Evolutionary conservation across 805 yeast genomes (phyloP), one percentile per base, ranked within the genome.

Genomic region (Starmerella floricola): DNA sequence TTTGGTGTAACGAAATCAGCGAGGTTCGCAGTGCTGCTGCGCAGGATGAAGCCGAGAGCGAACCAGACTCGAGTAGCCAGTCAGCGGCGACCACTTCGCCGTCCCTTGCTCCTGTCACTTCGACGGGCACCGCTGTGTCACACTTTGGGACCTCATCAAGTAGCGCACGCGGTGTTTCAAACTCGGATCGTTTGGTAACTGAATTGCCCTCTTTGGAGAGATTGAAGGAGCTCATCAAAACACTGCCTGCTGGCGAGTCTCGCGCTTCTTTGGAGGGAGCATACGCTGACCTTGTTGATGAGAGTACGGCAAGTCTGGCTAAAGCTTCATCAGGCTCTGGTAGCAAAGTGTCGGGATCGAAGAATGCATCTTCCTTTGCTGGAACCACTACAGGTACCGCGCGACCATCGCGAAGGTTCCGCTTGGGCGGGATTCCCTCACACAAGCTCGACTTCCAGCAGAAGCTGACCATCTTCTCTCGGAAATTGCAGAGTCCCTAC

Each of bases 1-100:
- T 73, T 5, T 91, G 98, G 98, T 73, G 80, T 12, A 70, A 76
- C 40, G 94, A 94, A 2, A 72, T 87, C 49, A 79, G 84, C 53
- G 61, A 62, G 17, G 62, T 56, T 6, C 39, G 39, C 10, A 18
- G 32, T 23, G 24, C 38, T 2, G 30, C 42, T 16, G 8, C 18
- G 5, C 46, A 31, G 17, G 47, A 42, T 8, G 47, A 46, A 17
- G 32, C 44, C 15, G 47, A 46, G n/a, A 29, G 40, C n/a, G 55
- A 41, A 17, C 43, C 41, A 5, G 54, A 40, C 19, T 47, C 19
- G n/a, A n/a, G n/a, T n/a, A 19, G 19, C 13, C 6, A 28, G 27
- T n/a, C 27, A 12, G 17, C 12, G 10, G 16, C 36, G 36, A 23
- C 10, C 26, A 23, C n/a, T n/a, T n/a, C n/a, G n/a, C n/a, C n/a